Percentiles rank a stretch among this genome's conserved stretches.
Evolutionary conservation across 2,329 filamentous ascomycete species (phyloP).

Genomic region (Beauveria asiatica): DNA sequence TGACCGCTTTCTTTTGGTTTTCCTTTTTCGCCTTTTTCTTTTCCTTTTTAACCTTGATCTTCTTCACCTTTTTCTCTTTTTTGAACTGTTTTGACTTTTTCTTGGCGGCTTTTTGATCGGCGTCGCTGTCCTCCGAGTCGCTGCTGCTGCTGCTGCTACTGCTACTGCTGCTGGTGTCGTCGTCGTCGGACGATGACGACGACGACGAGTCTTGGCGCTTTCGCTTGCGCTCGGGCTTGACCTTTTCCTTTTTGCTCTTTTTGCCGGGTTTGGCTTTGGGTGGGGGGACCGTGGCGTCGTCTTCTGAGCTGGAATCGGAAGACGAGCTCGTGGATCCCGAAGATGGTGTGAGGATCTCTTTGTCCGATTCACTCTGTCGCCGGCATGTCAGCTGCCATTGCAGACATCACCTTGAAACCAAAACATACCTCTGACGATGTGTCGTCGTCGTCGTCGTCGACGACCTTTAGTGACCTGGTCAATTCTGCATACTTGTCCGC

Average conservation of each 20-base stretch:
- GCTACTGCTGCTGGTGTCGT: background rate
- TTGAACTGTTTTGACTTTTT: conserved; percentile 4
- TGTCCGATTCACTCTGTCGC: background rate
- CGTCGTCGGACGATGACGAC: background rate
- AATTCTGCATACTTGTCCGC: conserved; percentile 21
- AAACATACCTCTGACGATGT: conserved; percentile 14
- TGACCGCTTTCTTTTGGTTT: conserved; percentile 13
- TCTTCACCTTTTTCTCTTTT: conserved; percentile 17
- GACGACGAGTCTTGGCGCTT: conserved; percentile 7
- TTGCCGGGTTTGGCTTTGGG: conserved; percentile 9
- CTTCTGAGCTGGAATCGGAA: conserved; percentile 16
- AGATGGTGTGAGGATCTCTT: background rate
- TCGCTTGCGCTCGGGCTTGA: conserved; percentile 8
- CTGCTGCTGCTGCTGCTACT: background rate
- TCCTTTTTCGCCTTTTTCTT: conserved; percentile 8
- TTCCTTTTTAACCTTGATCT: conserved; percentile 15
- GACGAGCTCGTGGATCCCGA: background rate
- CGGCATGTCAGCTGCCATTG: background rate
- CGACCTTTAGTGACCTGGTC: conserved; percentile 13
- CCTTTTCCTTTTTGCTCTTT: conserved; percentile 14
- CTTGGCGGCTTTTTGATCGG: conserved; percentile 6
- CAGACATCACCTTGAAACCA: background rate
- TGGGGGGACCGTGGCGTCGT: conserved; percentile 13
- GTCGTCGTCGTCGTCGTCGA: background rate
- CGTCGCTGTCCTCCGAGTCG: conserved; percentile 11